A percentile compares a stretch with the other conserved stretches of the same genome.
Evolutionary conservation across 768 basidiomycete genomes (phyloP).

Genomic region (Podaxis sp.): DNA sequence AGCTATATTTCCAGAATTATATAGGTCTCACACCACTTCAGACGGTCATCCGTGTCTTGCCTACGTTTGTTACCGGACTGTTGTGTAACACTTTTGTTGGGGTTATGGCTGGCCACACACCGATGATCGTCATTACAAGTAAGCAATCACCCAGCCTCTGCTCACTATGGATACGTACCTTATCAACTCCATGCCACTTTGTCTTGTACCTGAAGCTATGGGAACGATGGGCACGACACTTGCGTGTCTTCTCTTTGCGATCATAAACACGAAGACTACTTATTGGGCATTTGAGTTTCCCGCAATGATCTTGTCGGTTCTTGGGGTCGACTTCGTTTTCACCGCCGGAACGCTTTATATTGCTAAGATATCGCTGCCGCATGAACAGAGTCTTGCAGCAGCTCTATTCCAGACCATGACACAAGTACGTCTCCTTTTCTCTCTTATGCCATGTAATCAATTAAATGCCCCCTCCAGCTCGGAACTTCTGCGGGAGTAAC

Average conservation of each 20-base stretch:
- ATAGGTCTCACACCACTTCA: constrained; percentile 49
- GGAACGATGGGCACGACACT: constrained; percentile 41
- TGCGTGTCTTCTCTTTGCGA: constrained; percentile 66
- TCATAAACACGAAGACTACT: constrained; percentile 52
- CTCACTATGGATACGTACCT: constrained; percentile 25
- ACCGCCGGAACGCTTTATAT: constrained; percentile 73
- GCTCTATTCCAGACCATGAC: constrained; percentile 80
- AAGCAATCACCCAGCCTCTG: neutral
- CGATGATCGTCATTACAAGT: constrained; percentile 59
- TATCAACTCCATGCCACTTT: neutral
- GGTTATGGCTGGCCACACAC: constrained; percentile 51
- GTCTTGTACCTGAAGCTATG: constrained; percentile 6
- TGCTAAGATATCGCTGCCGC: constrained; percentile 60
- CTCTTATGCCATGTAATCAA: neutral
- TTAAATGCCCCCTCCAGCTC: constrained; percentile 37
- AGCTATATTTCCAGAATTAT: constrained; percentile 78
- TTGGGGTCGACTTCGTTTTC: constrained; percentile 80
- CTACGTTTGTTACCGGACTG: constrained; percentile 68
- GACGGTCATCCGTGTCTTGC: constrained; percentile 66
- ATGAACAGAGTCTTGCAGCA: constrained; percentile 77
- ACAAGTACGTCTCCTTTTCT: constrained; percentile 40
- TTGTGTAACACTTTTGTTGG: constrained; percentile 67
- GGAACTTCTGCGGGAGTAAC: constrained; percentile 72
- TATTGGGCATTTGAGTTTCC: constrained; percentile 84
- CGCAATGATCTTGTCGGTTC: constrained; percentile 58